Evolutionary conservation across 2,329 filamentous ascomycete genomes (phyloP), one percentile per base, ranked within the genome.

Genomic region (Arachnomyces sp.): DNA sequence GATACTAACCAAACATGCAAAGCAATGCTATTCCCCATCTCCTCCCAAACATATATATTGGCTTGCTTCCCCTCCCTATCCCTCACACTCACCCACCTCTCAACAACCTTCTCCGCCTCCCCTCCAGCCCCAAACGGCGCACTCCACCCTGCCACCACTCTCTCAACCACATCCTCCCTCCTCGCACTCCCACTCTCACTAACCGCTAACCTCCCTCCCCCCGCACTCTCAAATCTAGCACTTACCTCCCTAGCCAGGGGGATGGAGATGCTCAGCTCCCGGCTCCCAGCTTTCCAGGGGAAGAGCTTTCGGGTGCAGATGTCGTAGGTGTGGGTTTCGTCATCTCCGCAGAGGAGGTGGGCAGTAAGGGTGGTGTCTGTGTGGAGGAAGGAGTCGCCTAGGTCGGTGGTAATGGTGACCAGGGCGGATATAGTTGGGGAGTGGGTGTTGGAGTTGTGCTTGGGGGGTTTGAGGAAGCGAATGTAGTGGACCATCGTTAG

Each of bases 21-120:
- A 4, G 81, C 81, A 52, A 85, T 84, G 55, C 78, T 82, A 52
- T 85, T 81, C 3, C 81, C 80, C 0, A 78, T 82, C 52, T 84
- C 81, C 55, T 85, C 81, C 66, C 75, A 79, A 33, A 84, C 73
- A 16, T 37, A 41, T 25, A 38, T 36, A 33, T 28, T 53, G 4
- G 62, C 50, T 15, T 61, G 58, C 28, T 59, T 55, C 4, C 61
- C 50, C 6, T 73, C 59, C 9, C 52, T 51, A 42, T 81, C 70
- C 11, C 72, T 67, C 9, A 5, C 20, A 5, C 20, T 25, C 9
- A 25, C 9, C 20, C 20, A 9, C 46, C 79, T 65, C 50, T 80
- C 70, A 1, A 81, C 70, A 11, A 75, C 59, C 47, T 68, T 73
- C 9, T 69, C 67, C 1, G 71, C 67, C 31, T 68, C 64, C 2